Conservation (phyloP, 306 rosid species). For the Castanea sativa region DNA sequence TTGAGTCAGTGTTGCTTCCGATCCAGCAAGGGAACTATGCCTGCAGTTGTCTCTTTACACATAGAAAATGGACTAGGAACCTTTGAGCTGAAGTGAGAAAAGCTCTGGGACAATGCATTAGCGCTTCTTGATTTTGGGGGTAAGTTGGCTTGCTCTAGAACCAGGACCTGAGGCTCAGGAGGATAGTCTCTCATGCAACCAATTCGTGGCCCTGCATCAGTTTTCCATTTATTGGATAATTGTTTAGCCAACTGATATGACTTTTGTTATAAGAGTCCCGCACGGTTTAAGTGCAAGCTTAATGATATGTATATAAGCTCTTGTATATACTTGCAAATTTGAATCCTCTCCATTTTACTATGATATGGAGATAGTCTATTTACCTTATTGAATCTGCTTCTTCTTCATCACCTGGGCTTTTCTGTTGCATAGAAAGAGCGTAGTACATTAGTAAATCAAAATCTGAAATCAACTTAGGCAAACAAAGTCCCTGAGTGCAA, state of each 20-base stretch:
- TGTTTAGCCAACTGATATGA: slow-evolving; percentile 77
- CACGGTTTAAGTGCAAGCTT: too few relatives aligned
- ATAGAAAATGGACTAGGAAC: slow-evolving; percentile 19
- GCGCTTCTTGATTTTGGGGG: slow-evolving; percentile 45
- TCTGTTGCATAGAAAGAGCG: slow-evolving; percentile 38
- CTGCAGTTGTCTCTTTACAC: slow-evolving; percentile 16
- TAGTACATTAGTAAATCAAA: not conserved
- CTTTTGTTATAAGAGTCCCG: slow-evolving; percentile 17
- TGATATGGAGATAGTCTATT: too few relatives aligned
- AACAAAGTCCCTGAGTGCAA: not conserved
- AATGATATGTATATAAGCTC: too few relatives aligned
- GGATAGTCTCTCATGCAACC: slow-evolving; percentile 97
- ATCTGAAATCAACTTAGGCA: not conserved
- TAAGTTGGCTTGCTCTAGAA: slow-evolving; percentile 66
- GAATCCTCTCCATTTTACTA: slow-evolving; percentile 27
- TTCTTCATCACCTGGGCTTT: slow-evolving; percentile 50
- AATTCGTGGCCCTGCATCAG: slow-evolving; percentile 83
- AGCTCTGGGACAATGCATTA: slow-evolving; percentile 11
- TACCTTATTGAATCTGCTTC: too few relatives aligned
- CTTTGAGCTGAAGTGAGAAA: slow-evolving; percentile 40
- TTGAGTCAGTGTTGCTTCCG: not conserved
- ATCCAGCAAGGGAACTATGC: not conserved
- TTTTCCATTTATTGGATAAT: slow-evolving; percentile 63
- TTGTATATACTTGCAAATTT: too few relatives aligned
- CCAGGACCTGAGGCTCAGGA: slow-evolving; percentile 57